Evolutionary conservation across 345 rosid species (phyloP).

Genomic region (Moricandia arvensis): DNA sequence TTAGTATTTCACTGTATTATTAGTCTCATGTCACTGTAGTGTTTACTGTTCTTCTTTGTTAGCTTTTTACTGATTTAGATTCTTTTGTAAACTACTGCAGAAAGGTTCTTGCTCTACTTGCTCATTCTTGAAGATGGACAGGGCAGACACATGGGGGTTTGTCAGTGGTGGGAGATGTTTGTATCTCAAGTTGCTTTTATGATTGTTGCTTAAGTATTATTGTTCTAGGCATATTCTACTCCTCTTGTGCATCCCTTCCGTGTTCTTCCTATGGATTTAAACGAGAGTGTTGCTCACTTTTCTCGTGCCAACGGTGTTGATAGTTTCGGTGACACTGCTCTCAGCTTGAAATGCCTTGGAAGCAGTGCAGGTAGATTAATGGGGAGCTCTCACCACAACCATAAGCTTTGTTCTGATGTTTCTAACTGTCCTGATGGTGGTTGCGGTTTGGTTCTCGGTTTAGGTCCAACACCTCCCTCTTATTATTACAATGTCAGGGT

Average conservation of each 20-base stretch:
- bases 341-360: constrained; percentile 64
- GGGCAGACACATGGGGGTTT: constrained; percentile 87
- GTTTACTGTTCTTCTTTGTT: neutral
- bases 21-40: constrained; percentile 2
- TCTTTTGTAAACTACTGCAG: constrained; percentile 22
- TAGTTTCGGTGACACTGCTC: constrained; percentile 61
- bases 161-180: constrained; percentile 71
- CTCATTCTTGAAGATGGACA: constrained; percentile 56
- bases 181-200: constrained; percentile 39
- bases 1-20: constrained; percentile 2
- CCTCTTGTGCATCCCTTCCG: neutral
- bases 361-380: constrained; percentile 38
- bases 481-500: constrained; percentile 40
- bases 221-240: neutral
- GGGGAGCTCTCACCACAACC: constrained; percentile 42
- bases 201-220: constrained; percentile 25
- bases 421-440: constrained; percentile 60
- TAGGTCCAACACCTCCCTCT: constrained; percentile 79
- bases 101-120: constrained; percentile 3
- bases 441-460: constrained; percentile 84
- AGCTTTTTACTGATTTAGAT: constrained; percentile 6
- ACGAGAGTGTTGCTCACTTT: constrained; percentile 42
- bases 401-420: constrained; percentile 44
- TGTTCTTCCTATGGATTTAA: constrained; percentile 60
- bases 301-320: constrained; percentile 49